Evolutionary conservation across 2,329 filamentous ascomycete species (phyloP).

Genomic region (Dactylonectria macrodidyma): DNA sequence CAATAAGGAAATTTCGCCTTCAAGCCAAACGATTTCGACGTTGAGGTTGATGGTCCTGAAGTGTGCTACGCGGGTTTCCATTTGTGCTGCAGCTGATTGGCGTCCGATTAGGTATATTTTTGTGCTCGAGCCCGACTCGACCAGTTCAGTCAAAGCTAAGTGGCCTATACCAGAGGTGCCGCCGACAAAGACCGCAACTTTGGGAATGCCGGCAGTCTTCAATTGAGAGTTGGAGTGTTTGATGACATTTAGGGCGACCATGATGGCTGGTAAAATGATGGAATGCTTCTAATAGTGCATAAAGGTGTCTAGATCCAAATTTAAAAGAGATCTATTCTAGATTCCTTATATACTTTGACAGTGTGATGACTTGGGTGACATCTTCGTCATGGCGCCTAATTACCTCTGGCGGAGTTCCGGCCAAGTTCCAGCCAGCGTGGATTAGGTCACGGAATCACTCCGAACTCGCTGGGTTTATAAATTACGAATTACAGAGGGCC

Average conservation of each 20-base stretch:
- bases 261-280: not conserved
- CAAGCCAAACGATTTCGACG: constrained; percentile 58
- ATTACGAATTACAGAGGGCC: too few relatives aligned
- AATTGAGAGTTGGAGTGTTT: constrained; percentile 56
- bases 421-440: too few relatives aligned
- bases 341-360: too few relatives aligned
- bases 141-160: constrained; percentile 54
- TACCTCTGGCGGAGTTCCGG: too few relatives aligned
- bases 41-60: constrained; percentile 53
- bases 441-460: too few relatives aligned
- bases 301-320: too few relatives aligned
- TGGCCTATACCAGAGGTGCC: constrained; percentile 63
- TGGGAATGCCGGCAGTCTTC: constrained; percentile 52
- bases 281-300: too few relatives aligned
- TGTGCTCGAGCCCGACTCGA: constrained; percentile 50
- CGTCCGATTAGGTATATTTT: constrained; percentile 60
- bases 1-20: constrained; percentile 60
- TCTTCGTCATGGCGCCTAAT: too few relatives aligned
- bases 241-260: constrained; percentile 53
- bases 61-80: constrained; percentile 52
- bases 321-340: too few relatives aligned
- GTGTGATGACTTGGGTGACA: too few relatives aligned
- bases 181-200: constrained; percentile 59
- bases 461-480: too few relatives aligned
- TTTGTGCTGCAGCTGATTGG: constrained; percentile 48